These are phyloP conservation scores for Pisolithus marmoratus DNA, from an alignment of 768 basidiomycete species.

Conservation along the genomic window DNA sequence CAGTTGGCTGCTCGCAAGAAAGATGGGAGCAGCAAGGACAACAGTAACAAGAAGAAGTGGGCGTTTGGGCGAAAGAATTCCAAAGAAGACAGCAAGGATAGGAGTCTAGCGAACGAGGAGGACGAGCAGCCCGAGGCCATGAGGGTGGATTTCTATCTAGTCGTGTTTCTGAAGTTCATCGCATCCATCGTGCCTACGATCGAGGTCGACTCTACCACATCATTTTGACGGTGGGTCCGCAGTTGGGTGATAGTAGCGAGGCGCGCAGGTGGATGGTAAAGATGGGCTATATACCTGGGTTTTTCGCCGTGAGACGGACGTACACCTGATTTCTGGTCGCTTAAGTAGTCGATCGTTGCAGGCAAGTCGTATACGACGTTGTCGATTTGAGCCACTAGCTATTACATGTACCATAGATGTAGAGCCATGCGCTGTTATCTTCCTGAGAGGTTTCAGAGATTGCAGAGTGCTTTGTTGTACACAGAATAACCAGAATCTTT, in stretches of 20 bases:
- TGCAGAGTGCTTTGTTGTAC: too few relatives aligned
- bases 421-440: neutral
- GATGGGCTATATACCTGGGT: neutral
- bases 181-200: constrained; percentile 98
- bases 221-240: constrained; percentile 37
- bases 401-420: constrained; percentile 4
- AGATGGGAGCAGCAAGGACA: constrained; percentile 24
- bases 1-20: constrained; percentile 65
- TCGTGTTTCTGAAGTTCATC: constrained; percentile 99
- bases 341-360: too few relatives aligned
- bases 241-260: neutral
- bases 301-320: neutral
- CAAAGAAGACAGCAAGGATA: constrained; percentile 42
- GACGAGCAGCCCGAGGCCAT: constrained; percentile 84
- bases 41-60: constrained; percentile 73
- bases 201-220: constrained; percentile 90
- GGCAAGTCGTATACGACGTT: too few relatives aligned
- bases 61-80: constrained; percentile 60
- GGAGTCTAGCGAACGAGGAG: constrained; percentile 34
- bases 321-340: too few relatives aligned
- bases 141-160: constrained; percentile 96
- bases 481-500: too few relatives aligned
- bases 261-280: neutral
- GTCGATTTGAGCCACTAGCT: too few relatives aligned
- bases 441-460: too few relatives aligned